A percentile compares a stretch with the other conserved stretches of the same genome.
Evolutionary conservation across 306 rosid genomes (phyloP).

Genomic region (Quercus dentata): DNA sequence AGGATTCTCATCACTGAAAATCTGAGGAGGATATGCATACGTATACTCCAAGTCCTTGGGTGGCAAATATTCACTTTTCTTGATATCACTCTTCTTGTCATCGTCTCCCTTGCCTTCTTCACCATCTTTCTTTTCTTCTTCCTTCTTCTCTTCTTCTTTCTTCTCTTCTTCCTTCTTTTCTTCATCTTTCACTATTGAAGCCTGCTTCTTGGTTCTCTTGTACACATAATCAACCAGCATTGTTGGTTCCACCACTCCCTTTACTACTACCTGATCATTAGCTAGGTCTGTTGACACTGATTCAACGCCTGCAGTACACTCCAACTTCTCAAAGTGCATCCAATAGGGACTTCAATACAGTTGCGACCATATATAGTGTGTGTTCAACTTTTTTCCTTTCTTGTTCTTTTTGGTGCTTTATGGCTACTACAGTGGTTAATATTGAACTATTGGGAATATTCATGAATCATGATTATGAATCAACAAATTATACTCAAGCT

Average conservation of each 20-base stretch:
- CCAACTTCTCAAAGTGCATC: neutral
- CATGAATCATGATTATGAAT: too few relatives aligned
- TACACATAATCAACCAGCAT: conserved; percentile 64
- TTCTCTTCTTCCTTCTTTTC: conserved; percentile 49
- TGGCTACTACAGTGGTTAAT: too few relatives aligned
- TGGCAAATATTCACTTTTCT: conserved; percentile 63
- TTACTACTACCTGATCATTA: conserved; percentile 65
- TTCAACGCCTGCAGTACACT: conserved; percentile 66
- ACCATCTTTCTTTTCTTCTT: conserved; percentile 30
- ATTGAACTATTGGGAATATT: too few relatives aligned
- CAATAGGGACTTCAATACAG: neutral
- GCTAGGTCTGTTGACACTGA: conserved; percentile 78
- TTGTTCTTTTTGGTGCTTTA: too few relatives aligned
- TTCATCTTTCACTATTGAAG: conserved; percentile 59
- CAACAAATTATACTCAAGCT: too few relatives aligned
- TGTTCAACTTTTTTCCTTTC: too few relatives aligned
- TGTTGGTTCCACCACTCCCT: conserved; percentile 61
- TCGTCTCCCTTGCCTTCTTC: conserved; percentile 49
- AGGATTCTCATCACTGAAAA: conserved; percentile 95
- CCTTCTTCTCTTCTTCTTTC: conserved; percentile 31
- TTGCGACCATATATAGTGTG: too few relatives aligned
- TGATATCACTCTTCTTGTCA: conserved; percentile 46
- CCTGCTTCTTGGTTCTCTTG: conserved; percentile 71
- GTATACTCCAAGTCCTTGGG: conserved; percentile 47
- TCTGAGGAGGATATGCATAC: conserved; percentile 37